phyloP scores from a whole-genome alignment of 768 basidiomycete genomes.

The Serendipita indica region DNA sequence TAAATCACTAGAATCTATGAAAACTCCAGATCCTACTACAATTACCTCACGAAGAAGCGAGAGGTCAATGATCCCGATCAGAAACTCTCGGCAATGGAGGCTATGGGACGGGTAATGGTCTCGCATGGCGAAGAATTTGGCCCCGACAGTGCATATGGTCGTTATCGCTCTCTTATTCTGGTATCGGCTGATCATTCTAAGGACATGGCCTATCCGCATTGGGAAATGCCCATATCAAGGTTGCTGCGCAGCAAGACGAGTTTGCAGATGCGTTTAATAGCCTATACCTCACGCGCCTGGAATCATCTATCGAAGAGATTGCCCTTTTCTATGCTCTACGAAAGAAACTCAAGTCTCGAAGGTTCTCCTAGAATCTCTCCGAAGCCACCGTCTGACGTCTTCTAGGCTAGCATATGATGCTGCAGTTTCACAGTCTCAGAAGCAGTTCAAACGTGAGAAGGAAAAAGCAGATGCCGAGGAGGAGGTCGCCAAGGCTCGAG shows the following conservation, averaged over 20 bases:
- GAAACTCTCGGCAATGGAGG: conserved; percentile 63
- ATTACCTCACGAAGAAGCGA: conserved; percentile 61
- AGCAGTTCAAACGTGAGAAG: conserved; percentile 60
- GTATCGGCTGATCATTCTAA: conserved; percentile 19
- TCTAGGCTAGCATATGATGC: conserved; percentile 63
- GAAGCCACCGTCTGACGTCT: background rate
- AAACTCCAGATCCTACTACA: conserved; percentile 59
- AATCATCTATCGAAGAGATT: conserved; percentile 53
- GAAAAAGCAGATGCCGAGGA: conserved; percentile 64
- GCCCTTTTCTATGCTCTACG: conserved; percentile 67
- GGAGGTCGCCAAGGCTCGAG: conserved; percentile 53
- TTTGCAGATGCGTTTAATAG: conserved; percentile 59
- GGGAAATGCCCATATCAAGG: conserved; percentile 72
- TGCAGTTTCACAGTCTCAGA: conserved; percentile 52
- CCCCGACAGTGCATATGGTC: conserved; percentile 61
- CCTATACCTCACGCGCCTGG: conserved; percentile 53
- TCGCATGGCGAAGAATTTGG: conserved; percentile 68
- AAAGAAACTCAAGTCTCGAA: conserved; percentile 77
- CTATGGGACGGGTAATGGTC: conserved; percentile 76
- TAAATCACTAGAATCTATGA: conserved; percentile 40
- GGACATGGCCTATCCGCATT: conserved; percentile 59
- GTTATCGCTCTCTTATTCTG: conserved; percentile 12
- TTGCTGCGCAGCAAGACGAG: conserved; percentile 73
- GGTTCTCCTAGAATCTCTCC: conserved; percentile 30
- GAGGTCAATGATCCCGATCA: conserved; percentile 42